Evolutionary conservation across 2,329 filamentous ascomycete genomes (phyloP), one percentile per base, ranked within the genome.

Genomic region (Scytalidium sp.): DNA sequence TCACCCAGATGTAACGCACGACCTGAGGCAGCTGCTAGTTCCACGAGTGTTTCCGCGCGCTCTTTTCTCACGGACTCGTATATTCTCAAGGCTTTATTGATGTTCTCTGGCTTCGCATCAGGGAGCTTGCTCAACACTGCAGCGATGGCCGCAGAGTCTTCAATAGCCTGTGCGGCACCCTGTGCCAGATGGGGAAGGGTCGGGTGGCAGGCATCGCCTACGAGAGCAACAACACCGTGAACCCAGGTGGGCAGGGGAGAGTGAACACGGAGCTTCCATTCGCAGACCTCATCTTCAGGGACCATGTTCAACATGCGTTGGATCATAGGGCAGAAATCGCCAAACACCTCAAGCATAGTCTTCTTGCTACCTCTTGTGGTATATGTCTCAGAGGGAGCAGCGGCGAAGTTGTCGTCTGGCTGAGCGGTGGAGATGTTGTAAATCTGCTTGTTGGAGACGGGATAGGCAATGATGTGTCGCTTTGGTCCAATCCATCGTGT

Each of bases 391-490:
- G 74, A 76, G 3, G 78, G 75, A 2, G 81, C 79, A 9, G 74
- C 72, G 11, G 81, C 79, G 49, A 83, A 83, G 62, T 83, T 78
- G 55, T 67, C 70, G 59, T 85, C 83, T 2, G 82, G 82, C 63
- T 85, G 83, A 23, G 79, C 73, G 10, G 81, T 76, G 11, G 81
- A 83, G 27, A 86, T 69, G 66, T 86, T 86, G 69, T 85, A 86
- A 58, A 85, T 77, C 29, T 74, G 75, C 60, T 88, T 82, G 61
- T 76, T 79, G 53, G 80, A 76, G 41, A 93, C 84, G 0, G 87
- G 84, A 64, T 92, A 93, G 0, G 86, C 86, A 58, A 92, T 88
- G 65, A 90, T 87, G 67, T 92, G 88, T 1, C 86, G 78, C 58
- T 80, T 80, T 62, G 84, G 83, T 25, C 88, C 88, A 46, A 92